Evolutionary conservation across 768 basidiomycete species (phyloP).

Genomic region (Dictyophora rubrovolvata): DNA sequence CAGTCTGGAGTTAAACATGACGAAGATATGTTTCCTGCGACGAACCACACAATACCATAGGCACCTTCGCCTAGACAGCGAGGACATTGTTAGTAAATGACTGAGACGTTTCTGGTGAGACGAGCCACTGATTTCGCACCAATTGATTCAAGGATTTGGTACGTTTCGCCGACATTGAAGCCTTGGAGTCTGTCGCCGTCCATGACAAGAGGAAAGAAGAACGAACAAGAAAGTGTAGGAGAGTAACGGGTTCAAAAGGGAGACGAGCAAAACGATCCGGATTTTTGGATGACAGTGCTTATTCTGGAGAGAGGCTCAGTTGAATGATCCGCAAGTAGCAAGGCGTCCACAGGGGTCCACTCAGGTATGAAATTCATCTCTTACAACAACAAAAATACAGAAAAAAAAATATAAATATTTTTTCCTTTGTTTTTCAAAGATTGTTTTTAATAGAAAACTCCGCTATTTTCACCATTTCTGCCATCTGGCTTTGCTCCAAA

Average conservation of each 20-base stretch:
- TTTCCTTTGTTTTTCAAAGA: background rate
- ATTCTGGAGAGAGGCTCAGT: too few species aligned
- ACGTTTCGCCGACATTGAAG: constrained; percentile 39
- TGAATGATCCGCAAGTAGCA: too few species aligned
- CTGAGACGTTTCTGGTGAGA: constrained; percentile 22
- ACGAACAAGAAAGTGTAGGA: background rate
- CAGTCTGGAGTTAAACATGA: background rate
- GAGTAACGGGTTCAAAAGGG: background rate
- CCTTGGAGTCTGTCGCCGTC: constrained; percentile 25
- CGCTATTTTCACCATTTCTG: background rate
- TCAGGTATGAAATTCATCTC: too few species aligned
- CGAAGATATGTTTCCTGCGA: background rate
- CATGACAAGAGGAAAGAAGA: background rate
- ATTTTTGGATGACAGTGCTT: background rate
- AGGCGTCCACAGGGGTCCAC: too few species aligned
- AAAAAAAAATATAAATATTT: too few species aligned
- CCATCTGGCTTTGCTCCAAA: background rate
- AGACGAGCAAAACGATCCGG: background rate
- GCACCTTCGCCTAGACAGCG: constrained; percentile 84
- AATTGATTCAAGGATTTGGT: constrained; percentile 13
- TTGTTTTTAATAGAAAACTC: background rate
- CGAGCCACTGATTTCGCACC: constrained; percentile 4
- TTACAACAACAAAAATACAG: too few species aligned
- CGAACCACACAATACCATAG: constrained; percentile 81
- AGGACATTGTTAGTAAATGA: constrained; percentile 73